Evolutionary conservation across 2,329 filamentous ascomycete species (phyloP).

Genomic region (Phoma sp.): DNA sequence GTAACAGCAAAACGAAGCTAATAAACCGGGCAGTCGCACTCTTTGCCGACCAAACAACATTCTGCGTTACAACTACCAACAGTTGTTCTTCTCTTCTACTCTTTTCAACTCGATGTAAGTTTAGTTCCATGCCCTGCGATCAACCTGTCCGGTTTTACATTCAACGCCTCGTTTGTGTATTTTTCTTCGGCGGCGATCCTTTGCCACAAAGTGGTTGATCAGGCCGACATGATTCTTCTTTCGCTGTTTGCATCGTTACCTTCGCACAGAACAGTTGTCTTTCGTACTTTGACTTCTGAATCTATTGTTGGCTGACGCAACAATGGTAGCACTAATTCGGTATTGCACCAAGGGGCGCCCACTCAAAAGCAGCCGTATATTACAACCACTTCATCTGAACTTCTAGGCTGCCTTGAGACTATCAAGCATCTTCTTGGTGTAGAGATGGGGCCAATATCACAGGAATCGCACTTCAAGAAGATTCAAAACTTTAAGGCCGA

Average conservation of each 20-base stretch:
- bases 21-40: constrained; percentile 8
- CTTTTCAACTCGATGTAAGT: constrained; percentile 7
- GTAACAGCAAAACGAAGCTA: not conserved
- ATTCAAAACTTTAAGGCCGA: constrained; percentile 86
- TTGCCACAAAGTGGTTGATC: not conserved
- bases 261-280: not conserved
- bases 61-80: not conserved
- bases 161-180: too few species aligned
- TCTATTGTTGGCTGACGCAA: constrained; percentile 25
- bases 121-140: not conserved
- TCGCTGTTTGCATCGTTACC: not conserved
- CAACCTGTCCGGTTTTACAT: not conserved
- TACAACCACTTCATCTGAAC: not conserved
- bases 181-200: not conserved
- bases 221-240: not conserved
- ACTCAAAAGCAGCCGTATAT: constrained; percentile 9
- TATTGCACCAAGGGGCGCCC: constrained; percentile 31
- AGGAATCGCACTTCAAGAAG: constrained; percentile 73
- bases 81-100: not conserved
- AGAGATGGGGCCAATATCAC: constrained; percentile 40
- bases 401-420: not conserved
- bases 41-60: constrained; percentile 9
- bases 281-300: not conserved
- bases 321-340: constrained; percentile 41
- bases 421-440: constrained; percentile 17